Evolutionary conservation across 371 early-diverging fungal genomes (phyloP).

Genomic region (Mycotypha africana): DNA sequence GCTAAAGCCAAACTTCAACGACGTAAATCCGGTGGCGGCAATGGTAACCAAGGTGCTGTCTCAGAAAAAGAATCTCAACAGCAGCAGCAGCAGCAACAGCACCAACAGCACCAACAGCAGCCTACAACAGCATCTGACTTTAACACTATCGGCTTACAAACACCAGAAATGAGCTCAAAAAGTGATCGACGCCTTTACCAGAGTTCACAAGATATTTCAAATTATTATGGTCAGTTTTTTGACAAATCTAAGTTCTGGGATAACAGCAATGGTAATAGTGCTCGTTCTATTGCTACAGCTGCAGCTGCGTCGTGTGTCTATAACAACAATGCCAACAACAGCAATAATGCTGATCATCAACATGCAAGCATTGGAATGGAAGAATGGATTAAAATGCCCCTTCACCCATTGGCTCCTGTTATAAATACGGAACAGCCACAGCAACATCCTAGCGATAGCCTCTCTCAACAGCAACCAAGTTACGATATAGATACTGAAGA

Average conservation of each 20-base stretch:
- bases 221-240: too few species aligned
- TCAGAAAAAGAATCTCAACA: background rate
- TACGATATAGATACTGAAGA: slow-evolving; percentile 9
- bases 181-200: too few species aligned
- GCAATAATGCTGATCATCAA: background rate
- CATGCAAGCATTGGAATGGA: too few species aligned
- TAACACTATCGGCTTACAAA: background rate
- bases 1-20: slow-evolving; percentile 60
- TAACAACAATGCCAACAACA: slow-evolving; percentile 1
- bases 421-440: slow-evolving; percentile 2
- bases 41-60: background rate
- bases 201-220: too few species aligned
- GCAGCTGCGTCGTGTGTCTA: slow-evolving; percentile 17
- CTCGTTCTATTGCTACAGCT: slow-evolving; percentile 5
- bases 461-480: too few species aligned
- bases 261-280: slow-evolving; percentile 4
- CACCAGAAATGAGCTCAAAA: slow-evolving; percentile 5
- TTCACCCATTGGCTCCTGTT: slow-evolving; percentile 19
- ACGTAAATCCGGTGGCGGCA: slow-evolving; percentile 14
- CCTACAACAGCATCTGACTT: too few species aligned
- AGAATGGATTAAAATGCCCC: slow-evolving; percentile 10
- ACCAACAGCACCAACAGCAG: too few species aligned
- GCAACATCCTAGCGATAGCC: background rate
- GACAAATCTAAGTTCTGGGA: slow-evolving; percentile 13
- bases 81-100: background rate